Conservation (phyloP, 345 rosid species). For the Cardamine occulta region DNA sequence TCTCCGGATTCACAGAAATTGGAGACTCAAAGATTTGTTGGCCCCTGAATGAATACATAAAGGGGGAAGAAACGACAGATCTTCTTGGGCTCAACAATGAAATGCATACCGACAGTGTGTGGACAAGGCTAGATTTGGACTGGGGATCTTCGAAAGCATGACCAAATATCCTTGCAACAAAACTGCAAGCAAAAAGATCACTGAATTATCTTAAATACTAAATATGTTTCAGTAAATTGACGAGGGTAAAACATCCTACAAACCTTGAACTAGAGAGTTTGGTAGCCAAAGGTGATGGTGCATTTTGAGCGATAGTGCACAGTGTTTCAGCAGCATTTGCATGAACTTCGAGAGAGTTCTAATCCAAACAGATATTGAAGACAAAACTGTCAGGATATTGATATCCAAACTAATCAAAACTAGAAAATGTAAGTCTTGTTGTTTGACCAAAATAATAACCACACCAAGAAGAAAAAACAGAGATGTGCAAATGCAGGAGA, state of each 20-base stretch:
- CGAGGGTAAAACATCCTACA: conserved; percentile 27
- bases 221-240: conserved; percentile 1
- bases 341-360: conserved; percentile 88
- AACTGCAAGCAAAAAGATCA: conserved; percentile 56
- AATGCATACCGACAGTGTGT: conserved; percentile 96
- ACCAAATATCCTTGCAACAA: conserved; percentile 84
- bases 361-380: conserved; percentile 26
- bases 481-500: conserved; percentile 16
- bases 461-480: conserved; percentile 16
- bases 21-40: conserved; percentile 87
- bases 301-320: conserved; percentile 85
- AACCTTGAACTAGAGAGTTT: conserved; percentile 93
- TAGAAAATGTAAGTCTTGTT: not conserved
- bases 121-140: conserved; percentile 91
- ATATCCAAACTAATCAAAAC: conserved; percentile 15
- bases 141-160: conserved; percentile 91
- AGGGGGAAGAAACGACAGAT: conserved; percentile 71
- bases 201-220: conserved; percentile 13
- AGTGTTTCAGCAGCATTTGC: conserved; percentile 93
- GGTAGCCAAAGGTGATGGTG: conserved; percentile 86
- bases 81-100: conserved; percentile 95
- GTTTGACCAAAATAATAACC: conserved; percentile 16
- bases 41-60: conserved; percentile 80
- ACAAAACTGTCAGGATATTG: conserved; percentile 5
- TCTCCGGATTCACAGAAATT: conserved; percentile 81